Base-by-base conservation (phyloP, 1,284 basidiomycete species). In the Boletellus sp. region DNA sequence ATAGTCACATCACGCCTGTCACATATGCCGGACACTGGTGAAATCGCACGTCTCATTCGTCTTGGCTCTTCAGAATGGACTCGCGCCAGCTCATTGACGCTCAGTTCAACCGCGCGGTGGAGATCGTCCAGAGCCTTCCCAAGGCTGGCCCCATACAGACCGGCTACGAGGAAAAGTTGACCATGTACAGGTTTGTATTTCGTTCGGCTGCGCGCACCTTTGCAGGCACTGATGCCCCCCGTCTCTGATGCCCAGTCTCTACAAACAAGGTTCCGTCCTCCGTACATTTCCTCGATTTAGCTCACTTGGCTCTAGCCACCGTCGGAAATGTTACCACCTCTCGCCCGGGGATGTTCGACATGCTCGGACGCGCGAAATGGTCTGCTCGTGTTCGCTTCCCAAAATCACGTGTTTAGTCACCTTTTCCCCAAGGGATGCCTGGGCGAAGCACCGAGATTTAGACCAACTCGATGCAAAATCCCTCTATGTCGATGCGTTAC, bases 101-200 rank as follows among this genome's bases (percentile, higher is more conserved):
- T 34, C 91, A 95, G 62, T 97, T 97, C 69, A 83, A 94, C 70
- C 82, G 93, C 39, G 94, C 94, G 2, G 94, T 97, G 9, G 88
- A 94, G 69, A 94, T 97, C 53, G 87, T 96, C 3, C 94, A 97
- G 64, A 69, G 81, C 50, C 72, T 98, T 17, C 94, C 95, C 1
- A 95, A 95, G 73, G 89, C 86, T 9, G 94, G 95, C 0, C 92
- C 94, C 33, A 94, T 97, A 55, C 94, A 97, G 69, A 97, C 94
- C 0, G 91, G 83, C 45, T 98, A 97, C 67, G 94, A 97, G 58
- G 94, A 97, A 67, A 98, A 98, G 67, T 73, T 98, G 8, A 82
- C 84, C 13, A 91, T 98, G 78, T 98, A 98, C 66, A 92, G 91
- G 84, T 87, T 49, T 32, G 75, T 61, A 14, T 50, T 33, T 44